Evolutionary conservation across 2,329 filamentous ascomycete genomes (phyloP), one percentile per base, ranked within the genome.

Genomic region (Penicillium brasilianum): DNA sequence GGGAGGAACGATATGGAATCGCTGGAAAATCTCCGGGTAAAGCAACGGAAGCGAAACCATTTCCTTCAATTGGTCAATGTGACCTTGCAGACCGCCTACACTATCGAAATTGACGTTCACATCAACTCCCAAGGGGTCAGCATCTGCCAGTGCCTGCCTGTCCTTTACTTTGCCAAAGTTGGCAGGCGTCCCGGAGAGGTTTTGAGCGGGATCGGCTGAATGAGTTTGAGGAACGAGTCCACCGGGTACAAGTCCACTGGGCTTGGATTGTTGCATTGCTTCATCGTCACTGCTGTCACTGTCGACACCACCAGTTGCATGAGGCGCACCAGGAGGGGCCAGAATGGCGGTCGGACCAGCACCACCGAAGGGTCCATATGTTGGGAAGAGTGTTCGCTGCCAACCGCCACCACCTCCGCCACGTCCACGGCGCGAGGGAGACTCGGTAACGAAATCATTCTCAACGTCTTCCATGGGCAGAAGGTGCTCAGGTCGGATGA

Each of bases 211-310:
- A 67, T 90, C 87, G 48, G 80, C 79, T 61, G 84, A 76, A 72
- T 88, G 87, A 13, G 80, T 73, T 20, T 78, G 72, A 30, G 85
- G 81, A 58, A 87, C 82, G 20, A 85, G 78, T 54, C 83, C 79
- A 41, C 83, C 82, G 59, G 81, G 78, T 25, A 82, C 87, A 53
- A 92, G 81, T 61, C 88, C 85, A 49, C 89, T 90, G 49, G 70
- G 72, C 61, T 75, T 78, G 53, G 84, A 86, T 61, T 90, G 86
- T 65, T 88, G 87, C 65, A 85, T 83, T 77, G 87, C 87, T 72
- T 99, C 95, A 68, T 99, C 95, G 70, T 99, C 95, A 74, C 95
- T 99, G 76, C 93, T 97, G 74, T 99, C 95, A 6, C 94, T 97
- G 71, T 98, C 95, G 9, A 88, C 90, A 56, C 90, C 91, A 30